Conservation (phyloP, 2,329 filamentous ascomycete genomes). For the Aspergillus latus region DNA sequence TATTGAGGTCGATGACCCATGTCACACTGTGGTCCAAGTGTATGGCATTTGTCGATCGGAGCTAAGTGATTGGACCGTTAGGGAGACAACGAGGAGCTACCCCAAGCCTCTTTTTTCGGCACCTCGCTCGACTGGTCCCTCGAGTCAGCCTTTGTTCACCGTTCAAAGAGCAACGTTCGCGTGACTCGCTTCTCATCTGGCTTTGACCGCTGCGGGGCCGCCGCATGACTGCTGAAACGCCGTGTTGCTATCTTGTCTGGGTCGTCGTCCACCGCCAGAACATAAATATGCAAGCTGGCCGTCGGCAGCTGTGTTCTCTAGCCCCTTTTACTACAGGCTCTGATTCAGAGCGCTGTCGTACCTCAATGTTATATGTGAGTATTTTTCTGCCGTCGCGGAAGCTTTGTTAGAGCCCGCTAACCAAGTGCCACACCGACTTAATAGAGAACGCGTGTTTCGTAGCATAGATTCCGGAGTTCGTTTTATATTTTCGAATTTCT, state of each 20-base stretch:
- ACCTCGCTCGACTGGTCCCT: not conserved
- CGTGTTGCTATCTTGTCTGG: not conserved
- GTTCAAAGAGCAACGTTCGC: not conserved
- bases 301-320: constrained; percentile 1
- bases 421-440: not conserved
- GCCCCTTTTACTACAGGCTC: not conserved
- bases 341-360: not conserved
- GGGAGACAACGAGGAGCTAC: not conserved
- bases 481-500: not conserved
- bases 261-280: not conserved
- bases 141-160: not conserved
- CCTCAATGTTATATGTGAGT: constrained; percentile 5
- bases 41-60: constrained; percentile 10
- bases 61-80: constrained; percentile 1
- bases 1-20: not conserved
- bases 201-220: not conserved
- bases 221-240: constrained; percentile 5
- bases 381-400: not conserved
- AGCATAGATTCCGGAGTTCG: not conserved
- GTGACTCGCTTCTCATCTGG: not conserved
- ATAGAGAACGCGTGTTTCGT: constrained; percentile 3
- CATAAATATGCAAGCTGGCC: constrained; percentile 2
- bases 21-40: not conserved
- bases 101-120: not conserved
- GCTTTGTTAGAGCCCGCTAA: not conserved